Evolutionary conservation across 352 stramenopile species (phyloP).

Genomic region (Pythium folliculosum): DNA sequence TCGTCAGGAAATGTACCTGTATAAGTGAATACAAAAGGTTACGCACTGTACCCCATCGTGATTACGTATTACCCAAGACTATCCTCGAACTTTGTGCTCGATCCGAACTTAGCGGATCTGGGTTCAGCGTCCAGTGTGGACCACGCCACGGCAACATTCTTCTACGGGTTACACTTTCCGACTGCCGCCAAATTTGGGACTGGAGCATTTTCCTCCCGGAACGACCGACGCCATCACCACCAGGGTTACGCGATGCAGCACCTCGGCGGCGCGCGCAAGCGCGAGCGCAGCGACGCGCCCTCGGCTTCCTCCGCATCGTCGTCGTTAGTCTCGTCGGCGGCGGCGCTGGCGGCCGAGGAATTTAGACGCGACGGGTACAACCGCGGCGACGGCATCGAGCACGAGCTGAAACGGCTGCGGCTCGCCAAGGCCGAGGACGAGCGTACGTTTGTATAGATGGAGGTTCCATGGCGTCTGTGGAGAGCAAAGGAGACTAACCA

Average conservation of each 20-base stretch:
- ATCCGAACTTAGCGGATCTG: neutral
- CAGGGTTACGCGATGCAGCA: slow-evolving; percentile 18
- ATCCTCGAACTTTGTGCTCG: neutral
- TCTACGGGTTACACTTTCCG: neutral
- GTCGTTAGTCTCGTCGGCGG: slow-evolving; percentile 3
- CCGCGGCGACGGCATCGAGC: slow-evolving; percentile 55
- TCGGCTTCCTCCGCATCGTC: no score
- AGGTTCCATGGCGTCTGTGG: no score
- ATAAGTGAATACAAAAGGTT: neutral
- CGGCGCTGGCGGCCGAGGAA: neutral
- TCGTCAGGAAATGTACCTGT: neutral
- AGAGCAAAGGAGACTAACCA: no score
- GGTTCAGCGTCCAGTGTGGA: slow-evolving; percentile 7
- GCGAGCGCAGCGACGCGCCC: slow-evolving; percentile 32
- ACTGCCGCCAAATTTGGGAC: slow-evolving; percentile 9
- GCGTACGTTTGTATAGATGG: slow-evolving; percentile 30
- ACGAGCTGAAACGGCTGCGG: slow-evolving; percentile 73
- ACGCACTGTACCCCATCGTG: neutral
- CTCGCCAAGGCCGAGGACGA: slow-evolving; percentile 54
- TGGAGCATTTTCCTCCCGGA: no score
- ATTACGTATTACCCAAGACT: neutral
- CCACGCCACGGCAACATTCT: slow-evolving; percentile 16
- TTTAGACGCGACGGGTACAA: neutral
- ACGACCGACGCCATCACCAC: no score
- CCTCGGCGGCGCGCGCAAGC: slow-evolving; percentile 33